Evolutionary conservation across 306 rosid species (phyloP).

Genomic region (Bauhinia variegata): DNA sequence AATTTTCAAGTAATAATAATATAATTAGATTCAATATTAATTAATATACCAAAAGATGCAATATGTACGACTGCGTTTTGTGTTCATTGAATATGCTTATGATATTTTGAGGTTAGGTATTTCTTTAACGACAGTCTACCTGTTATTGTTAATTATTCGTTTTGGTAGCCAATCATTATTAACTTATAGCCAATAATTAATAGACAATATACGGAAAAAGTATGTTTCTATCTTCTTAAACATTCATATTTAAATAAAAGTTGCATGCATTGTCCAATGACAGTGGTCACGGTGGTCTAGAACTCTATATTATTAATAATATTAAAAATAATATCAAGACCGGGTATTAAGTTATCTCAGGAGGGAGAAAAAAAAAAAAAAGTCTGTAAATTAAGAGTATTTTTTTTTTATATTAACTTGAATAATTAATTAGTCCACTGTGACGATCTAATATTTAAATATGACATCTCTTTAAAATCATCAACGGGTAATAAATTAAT

Average conservation of each 20-base stretch:
- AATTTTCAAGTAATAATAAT: neutral
- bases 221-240: neutral
- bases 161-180: constrained; percentile 18
- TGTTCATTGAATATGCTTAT: neutral
- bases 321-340: too few species aligned
- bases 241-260: neutral
- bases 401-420: too few species aligned
- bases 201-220: constrained; percentile 2
- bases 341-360: too few species aligned
- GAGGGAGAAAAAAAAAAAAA: too few species aligned
- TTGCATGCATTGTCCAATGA: neutral
- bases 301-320: too few species aligned
- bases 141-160: constrained; percentile 13
- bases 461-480: too few species aligned
- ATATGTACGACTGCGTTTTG: too few species aligned
- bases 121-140: neutral
- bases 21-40: neutral
- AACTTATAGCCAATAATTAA: neutral
- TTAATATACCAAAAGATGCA: constrained; percentile 1
- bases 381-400: too few species aligned
- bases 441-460: too few species aligned
- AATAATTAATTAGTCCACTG: too few species aligned
- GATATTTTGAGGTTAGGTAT: neutral
- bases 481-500: too few species aligned
- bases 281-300: neutral